A percentile compares a stretch with the other conserved stretches of the same genome.
phyloP scores from a whole-genome alignment of 2,329 filamentous ascomycete genomes.

The Xylaria sp. region DNA sequence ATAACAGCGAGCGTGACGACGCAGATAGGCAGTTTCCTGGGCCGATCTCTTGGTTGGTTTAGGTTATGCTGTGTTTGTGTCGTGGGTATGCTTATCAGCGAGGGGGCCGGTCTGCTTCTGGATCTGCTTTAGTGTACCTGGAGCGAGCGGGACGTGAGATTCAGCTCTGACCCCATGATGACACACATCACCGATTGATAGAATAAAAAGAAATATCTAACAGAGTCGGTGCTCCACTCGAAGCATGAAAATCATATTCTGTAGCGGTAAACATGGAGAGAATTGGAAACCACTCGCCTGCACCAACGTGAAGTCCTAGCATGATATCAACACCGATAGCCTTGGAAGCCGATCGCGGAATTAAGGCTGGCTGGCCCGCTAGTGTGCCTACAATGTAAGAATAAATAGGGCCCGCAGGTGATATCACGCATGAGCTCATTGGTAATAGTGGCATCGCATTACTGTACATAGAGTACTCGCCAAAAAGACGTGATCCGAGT shows the following conservation, averaged over 20 bases:
- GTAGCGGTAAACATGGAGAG: too few species aligned
- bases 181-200: constrained; percentile 1
- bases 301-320: constrained; percentile 8
- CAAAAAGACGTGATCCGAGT: neutral
- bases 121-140: neutral
- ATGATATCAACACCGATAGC: constrained; percentile 15
- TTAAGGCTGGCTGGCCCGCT: neutral
- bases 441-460: constrained; percentile 8
- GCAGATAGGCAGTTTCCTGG: neutral
- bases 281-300: neutral
- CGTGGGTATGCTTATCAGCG: constrained; percentile 9
- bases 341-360: constrained; percentile 25
- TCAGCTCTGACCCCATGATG: constrained; percentile 16
- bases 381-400: neutral
- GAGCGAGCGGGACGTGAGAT: neutral
- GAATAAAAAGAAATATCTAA: constrained; percentile 1
- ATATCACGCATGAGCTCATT: neutral
- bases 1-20: neutral
- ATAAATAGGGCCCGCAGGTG: neutral
- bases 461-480: neutral
- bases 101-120: neutral
- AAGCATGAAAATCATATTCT: neutral
- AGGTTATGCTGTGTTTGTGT: neutral
- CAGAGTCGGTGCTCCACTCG: neutral
- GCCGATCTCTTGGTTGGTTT: constrained; percentile 6